A percentile compares a stretch with the other conserved stretches of the same genome.
phyloP scores from a whole-genome alignment of 1,139 yeast species.

The Hyphopichia pseudoburtonii region DNA sequence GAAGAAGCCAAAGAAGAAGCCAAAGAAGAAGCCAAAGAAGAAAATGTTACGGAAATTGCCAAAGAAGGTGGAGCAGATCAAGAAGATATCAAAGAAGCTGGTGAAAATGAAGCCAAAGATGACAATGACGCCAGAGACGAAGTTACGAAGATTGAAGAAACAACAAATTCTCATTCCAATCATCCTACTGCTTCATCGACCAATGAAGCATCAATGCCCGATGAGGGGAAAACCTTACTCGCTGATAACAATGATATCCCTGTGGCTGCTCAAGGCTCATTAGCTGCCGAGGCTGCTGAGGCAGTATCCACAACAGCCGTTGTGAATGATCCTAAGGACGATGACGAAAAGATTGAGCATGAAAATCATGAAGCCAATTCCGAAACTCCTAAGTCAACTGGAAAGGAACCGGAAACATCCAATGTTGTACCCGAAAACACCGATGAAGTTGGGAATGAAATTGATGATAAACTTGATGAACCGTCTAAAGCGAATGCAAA shows the following conservation, averaged over 20 bases:
- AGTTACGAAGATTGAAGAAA: neutral
- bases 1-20: neutral
- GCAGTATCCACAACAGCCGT: slow-evolving; percentile 2
- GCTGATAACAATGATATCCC: slow-evolving; percentile 2
- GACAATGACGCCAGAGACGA: slow-evolving; percentile 1
- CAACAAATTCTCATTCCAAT: neutral
- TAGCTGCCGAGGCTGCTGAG: slow-evolving; percentile 3
- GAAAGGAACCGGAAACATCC: slow-evolving; percentile 3
- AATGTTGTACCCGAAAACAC: neutral
- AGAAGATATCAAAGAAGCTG: slow-evolving; percentile 16
- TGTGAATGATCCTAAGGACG: neutral
- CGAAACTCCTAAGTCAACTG: slow-evolving; percentile 3
- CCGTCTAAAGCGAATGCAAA: neutral
- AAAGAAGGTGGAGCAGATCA: slow-evolving; percentile 9
- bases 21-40: slow-evolving; percentile 5
- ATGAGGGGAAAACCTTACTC: neutral
- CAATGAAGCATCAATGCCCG: neutral
- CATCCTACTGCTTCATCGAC: neutral
- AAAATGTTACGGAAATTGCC: slow-evolving; percentile 3
- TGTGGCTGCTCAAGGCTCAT: neutral
- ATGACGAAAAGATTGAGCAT: slow-evolving; percentile 9
- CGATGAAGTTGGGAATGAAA: slow-evolving; percentile 4
- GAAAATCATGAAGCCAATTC: slow-evolving; percentile 8
- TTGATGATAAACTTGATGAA: neutral
- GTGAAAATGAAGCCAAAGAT: slow-evolving; percentile 6